Percentiles rank a stretch among this genome's conserved stretches.
Conservation (phyloP, 2,329 filamentous ascomycete species). For the Nemania serpens region DNA sequence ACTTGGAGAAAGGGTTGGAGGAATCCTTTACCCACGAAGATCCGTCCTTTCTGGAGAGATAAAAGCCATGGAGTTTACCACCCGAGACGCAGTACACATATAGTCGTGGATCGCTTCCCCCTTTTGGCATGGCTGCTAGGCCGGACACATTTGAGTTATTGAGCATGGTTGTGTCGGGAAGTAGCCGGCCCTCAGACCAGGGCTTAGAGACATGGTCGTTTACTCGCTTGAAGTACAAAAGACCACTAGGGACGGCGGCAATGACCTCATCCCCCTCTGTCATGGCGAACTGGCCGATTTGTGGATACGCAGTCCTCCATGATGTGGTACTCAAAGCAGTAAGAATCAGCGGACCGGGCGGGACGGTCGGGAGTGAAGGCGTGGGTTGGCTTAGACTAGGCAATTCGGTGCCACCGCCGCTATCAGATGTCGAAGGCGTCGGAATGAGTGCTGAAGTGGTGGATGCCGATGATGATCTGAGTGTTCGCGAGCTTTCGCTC, state of each 20-base stretch:
- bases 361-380: conserved; percentile 6
- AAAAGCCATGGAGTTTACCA: conserved; percentile 25
- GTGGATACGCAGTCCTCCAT: conserved; percentile 28
- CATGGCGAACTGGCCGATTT: conserved; percentile 29
- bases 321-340: conserved; percentile 24
- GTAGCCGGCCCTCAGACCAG: conserved; percentile 26
- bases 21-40: conserved; percentile 16
- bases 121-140: conserved; percentile 10
- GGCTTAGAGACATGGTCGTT: conserved; percentile 24
- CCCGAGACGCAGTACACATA: conserved; percentile 28
- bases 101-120: neutral
- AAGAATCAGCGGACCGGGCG: conserved; percentile 19
- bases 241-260: conserved; percentile 27
- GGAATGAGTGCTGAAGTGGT: conserved; percentile 9
- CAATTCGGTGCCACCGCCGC: conserved; percentile 16
- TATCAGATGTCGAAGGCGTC: conserved; percentile 25
- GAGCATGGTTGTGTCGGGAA: conserved; percentile 17
- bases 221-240: conserved; percentile 29
- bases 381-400: conserved; percentile 7
- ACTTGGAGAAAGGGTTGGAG: conserved; percentile 16
- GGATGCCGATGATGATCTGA: conserved; percentile 1
- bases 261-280: conserved; percentile 22
- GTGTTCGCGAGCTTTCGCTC: conserved; percentile 1
- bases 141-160: conserved; percentile 29
- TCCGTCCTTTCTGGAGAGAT: conserved; percentile 8